phyloP scores from a whole-genome alignment of 2,329 filamentous ascomycete species.

The Apiospora pterosperma region DNA sequence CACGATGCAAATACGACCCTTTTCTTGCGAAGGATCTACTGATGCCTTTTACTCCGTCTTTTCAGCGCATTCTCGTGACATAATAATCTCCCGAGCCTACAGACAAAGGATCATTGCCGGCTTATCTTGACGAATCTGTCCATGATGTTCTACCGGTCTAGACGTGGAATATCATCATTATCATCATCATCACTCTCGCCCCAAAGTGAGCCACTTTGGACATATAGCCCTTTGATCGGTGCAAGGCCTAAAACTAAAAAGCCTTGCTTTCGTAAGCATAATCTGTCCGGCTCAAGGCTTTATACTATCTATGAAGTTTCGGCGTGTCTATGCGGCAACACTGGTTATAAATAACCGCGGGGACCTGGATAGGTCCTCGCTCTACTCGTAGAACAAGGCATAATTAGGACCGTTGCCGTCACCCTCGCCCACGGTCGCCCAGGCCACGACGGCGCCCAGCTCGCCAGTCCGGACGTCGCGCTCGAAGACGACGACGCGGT shows the following conservation, averaged over 20 bases:
- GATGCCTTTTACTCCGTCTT: too few relatives aligned
- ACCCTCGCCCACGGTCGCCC: constrained; percentile 37
- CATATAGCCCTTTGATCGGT: not conserved
- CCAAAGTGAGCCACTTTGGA: not conserved
- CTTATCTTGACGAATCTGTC: too few relatives aligned
- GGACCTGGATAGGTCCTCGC: not conserved
- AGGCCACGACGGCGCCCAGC: constrained; percentile 45
- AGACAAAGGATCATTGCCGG: too few relatives aligned
- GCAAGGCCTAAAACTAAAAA: too few relatives aligned
- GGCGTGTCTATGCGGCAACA: not conserved
- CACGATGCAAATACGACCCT: too few relatives aligned
- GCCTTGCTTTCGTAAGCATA: not conserved
- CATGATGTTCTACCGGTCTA: not conserved
- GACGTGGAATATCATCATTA: not conserved
- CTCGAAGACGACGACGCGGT: constrained; percentile 57
- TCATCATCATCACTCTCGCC: not conserved
- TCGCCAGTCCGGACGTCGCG: constrained; percentile 58
- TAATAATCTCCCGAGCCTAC: too few relatives aligned
- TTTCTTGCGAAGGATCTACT: too few relatives aligned
- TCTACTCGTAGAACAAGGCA: constrained; percentile 39
- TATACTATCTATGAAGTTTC: not conserved
- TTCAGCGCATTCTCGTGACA: too few relatives aligned
- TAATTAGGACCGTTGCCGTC: constrained; percentile 37
- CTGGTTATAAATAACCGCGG: not conserved
- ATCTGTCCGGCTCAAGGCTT: not conserved